Evolutionary conservation across 768 basidiomycete genomes (phyloP).

Genomic region (Boletus barrowsii): DNA sequence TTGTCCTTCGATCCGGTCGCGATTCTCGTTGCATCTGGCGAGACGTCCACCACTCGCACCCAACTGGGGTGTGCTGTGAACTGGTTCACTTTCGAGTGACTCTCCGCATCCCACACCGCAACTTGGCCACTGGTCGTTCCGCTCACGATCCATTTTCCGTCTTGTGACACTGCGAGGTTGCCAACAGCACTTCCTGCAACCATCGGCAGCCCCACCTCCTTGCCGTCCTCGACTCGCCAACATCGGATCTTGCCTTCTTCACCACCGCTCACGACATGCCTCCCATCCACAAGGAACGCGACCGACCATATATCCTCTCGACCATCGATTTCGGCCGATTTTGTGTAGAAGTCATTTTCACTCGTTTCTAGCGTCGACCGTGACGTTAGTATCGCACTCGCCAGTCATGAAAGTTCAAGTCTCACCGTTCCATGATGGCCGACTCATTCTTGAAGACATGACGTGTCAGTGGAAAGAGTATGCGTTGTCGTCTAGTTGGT

Average conservation of each 20-base stretch:
- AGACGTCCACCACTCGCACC: constrained; percentile 5
- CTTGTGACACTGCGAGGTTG: constrained; percentile 1
- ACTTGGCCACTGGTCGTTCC: constrained; percentile 5
- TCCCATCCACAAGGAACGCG: constrained; percentile 7
- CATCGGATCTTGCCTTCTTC: constrained; percentile 1
- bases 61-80: not conserved
- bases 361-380: not conserved
- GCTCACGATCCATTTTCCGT: constrained; percentile 1
- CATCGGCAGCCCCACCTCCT: constrained; percentile 1
- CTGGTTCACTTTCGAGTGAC: not conserved
- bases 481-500: too few species aligned
- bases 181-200: constrained; percentile 1
- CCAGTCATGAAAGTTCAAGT: not conserved
- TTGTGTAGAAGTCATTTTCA: not conserved
- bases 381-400: too few species aligned
- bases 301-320: not conserved
- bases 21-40: not conserved
- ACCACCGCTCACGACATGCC: constrained; percentile 4
- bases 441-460: not conserved
- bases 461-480: not conserved
- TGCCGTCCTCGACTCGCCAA: constrained; percentile 2
- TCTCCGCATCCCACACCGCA: not conserved
- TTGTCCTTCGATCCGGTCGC: constrained; percentile 8
- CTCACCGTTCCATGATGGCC: not conserved
- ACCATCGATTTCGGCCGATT: not conserved